Base-by-base conservation (phyloP, 441 rosid genomes). In the Euphorbia schlechtendalii region DNA sequence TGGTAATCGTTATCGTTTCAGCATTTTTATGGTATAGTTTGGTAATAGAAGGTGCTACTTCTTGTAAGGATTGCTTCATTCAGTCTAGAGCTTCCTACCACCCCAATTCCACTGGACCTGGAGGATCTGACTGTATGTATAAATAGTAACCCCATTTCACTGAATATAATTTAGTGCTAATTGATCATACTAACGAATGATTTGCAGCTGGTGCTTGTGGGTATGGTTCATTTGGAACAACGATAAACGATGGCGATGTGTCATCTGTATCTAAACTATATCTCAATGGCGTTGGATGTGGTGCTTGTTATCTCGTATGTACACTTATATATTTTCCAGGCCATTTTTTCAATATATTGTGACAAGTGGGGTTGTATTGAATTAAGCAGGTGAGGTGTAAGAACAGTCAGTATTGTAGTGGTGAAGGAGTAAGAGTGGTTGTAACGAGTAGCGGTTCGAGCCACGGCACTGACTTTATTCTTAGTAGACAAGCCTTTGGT, bases 281-380 rank as follows among this genome's bases (percentile, higher is more conserved):
- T 56, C 84, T 88, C 6, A 57, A 71, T 52, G 90, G 90, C 3
- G 67, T 84, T 21, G 93, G 93, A 30, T 87, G 93, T 54, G 90
- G 93, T n/a, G 81, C 86, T 69, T 87, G 90, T 81, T 87, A 82
- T 74, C 92, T 84, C 79, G 92, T 84, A 74, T 24, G 18, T 17
- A 71, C 48, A 49, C 18, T n/a, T 1, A 49, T 9, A 49, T n/a
- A n/a, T n/a, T n/a, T n/a, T n/a, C n/a, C n/a, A n/a, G n/a, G n/a
- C n/a, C n/a, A n/a, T n/a, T n/a, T n/a, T n/a, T n/a, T n/a, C n/a
- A n/a, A n/a, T n/a, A n/a, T n/a, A 18, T 40, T 9, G 14, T 40
- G 34, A 32, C 34, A 32, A 32, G 34, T 32, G 11, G 45, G 4
- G 45, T 40, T 1, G 1, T 3, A 5, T 49, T n/a, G 18, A 49